Evolutionary conservation across 169 alveolate species (phyloP).

Genomic region (Cryptosporidium canis): DNA sequence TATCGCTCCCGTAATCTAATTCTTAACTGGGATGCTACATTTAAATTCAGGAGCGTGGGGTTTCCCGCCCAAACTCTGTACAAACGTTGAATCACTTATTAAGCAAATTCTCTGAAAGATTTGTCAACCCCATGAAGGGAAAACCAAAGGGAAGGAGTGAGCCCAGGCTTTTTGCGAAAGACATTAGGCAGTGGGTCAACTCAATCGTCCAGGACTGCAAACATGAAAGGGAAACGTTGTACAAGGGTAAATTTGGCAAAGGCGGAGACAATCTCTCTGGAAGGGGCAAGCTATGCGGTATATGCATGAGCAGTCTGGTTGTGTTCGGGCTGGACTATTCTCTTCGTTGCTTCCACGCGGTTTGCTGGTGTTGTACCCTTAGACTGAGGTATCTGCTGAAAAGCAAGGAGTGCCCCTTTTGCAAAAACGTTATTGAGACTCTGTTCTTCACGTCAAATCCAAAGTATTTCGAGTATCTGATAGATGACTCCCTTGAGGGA

Average conservation of each 20-base stretch:
- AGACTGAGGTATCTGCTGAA: constrained; percentile 47
- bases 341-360: constrained; percentile 33
- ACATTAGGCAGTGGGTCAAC: constrained; percentile 62
- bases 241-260: not conserved
- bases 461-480: constrained; percentile 15
- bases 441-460: constrained; percentile 31
- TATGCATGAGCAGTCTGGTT: constrained; percentile 48
- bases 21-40: not conserved
- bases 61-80: not conserved
- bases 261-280: not conserved
- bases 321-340: constrained; percentile 59
- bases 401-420: constrained; percentile 64
- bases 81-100: not conserved
- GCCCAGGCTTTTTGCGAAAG: constrained; percentile 37
- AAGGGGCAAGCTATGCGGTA: constrained; percentile 18
- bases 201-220: not conserved
- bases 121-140: not conserved
- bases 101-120: not conserved
- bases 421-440: constrained; percentile 24
- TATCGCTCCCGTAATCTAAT: no score
- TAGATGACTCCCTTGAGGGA: constrained; percentile 36
- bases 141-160: not conserved
- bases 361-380: constrained; percentile 67
- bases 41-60: not conserved
- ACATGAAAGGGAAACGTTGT: not conserved